phyloP scores from a whole-genome alignment of 768 basidiomycete genomes.

The Infundibulicybe gibba region DNA sequence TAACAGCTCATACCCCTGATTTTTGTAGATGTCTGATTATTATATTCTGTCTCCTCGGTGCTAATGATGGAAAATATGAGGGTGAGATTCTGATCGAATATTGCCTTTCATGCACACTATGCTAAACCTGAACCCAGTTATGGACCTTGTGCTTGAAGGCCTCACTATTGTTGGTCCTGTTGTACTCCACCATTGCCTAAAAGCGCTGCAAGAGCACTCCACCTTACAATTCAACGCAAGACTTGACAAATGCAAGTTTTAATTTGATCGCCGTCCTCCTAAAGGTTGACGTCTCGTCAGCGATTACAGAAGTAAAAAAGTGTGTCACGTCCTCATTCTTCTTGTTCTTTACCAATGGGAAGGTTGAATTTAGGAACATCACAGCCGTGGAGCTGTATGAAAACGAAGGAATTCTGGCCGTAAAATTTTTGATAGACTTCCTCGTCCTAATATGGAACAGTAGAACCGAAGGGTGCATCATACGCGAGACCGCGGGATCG shows the following conservation, averaged over 20 bases:
- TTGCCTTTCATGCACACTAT: neutral
- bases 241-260: constrained; percentile 27
- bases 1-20: constrained; percentile 13
- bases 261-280: neutral
- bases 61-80: constrained; percentile 13
- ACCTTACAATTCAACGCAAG: constrained; percentile 19
- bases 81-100: constrained; percentile 10
- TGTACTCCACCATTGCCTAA: constrained; percentile 13
- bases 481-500: neutral
- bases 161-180: constrained; percentile 17
- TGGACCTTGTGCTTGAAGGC: constrained; percentile 26
- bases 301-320: constrained; percentile 1
- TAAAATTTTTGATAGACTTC: constrained; percentile 24
- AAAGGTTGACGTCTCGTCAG: neutral
- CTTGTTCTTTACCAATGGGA: no score
- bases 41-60: constrained; percentile 22
- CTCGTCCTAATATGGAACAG: constrained; percentile 30
- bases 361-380: no score
- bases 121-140: constrained; percentile 19
- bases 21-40: constrained; percentile 22
- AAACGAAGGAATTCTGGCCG: constrained; percentile 6
- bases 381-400: no score
- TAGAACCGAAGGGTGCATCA: constrained; percentile 8
- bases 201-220: constrained; percentile 14
- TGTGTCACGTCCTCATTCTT: no score